These are phyloP conservation scores for Bryoerythrophyllum caledonicum DNA, from an alignment of 225 moss, liverwort and hornwort genomes.

Conservation along the genomic window DNA sequence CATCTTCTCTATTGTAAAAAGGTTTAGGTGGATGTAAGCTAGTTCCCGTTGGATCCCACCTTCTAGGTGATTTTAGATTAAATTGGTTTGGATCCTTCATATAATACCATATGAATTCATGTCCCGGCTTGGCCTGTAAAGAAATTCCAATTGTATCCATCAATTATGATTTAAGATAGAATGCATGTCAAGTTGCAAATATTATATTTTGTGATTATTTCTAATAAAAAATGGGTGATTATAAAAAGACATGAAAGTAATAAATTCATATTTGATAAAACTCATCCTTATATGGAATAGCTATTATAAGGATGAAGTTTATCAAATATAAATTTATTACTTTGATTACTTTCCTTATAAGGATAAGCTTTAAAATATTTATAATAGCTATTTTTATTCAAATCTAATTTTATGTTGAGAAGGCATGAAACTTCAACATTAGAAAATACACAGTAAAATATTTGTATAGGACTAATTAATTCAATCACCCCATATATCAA, in stretches of 20 bases:
- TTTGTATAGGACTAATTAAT: neutral
- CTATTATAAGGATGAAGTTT: no score
- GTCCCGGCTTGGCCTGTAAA: slow-evolving; percentile 61
- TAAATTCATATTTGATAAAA: no score
- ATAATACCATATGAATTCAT: slow-evolving; percentile 71
- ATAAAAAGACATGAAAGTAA: no score
- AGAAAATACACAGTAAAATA: neutral
- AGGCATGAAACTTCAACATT: neutral
- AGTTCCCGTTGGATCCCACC: slow-evolving; percentile 59
- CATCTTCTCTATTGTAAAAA: slow-evolving; percentile 65
- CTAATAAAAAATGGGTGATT: neutral
- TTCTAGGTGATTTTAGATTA: slow-evolving; percentile 58
- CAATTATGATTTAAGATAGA: neutral
- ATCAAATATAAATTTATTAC: no score
- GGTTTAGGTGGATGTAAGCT: slow-evolving; percentile 31
- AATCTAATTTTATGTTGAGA: neutral
- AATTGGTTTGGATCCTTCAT: slow-evolving; percentile 63
- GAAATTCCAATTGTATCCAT: neutral
- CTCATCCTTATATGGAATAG: no score
- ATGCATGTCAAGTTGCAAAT: neutral
- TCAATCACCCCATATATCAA: neutral
- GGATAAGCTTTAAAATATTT: no score
- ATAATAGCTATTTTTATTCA: no score
- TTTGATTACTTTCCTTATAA: no score
- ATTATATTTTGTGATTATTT: no score